Evolutionary conservation across 2,329 filamentous ascomycete genomes (phyloP).

Genomic region (Cadophora luteo-olivacea): DNA sequence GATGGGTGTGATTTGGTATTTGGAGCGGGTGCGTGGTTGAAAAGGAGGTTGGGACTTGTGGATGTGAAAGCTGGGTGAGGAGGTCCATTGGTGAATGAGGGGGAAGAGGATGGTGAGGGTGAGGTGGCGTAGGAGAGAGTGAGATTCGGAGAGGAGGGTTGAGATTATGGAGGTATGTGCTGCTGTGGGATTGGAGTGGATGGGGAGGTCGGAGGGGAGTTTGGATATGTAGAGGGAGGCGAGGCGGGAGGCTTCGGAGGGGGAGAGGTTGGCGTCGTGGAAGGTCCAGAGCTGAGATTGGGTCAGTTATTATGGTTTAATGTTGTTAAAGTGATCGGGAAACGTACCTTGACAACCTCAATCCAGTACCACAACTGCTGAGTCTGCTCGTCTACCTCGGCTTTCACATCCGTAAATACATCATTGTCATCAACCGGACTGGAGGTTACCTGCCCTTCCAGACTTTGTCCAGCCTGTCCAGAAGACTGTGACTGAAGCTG

Average conservation of each 20-base stretch:
- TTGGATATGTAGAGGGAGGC: conserved; percentile 5
- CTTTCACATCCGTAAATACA: neutral
- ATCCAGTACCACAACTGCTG: conserved; percentile 9
- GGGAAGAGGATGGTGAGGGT: conserved; percentile 2
- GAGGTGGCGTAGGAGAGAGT: neutral
- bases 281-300: neutral
- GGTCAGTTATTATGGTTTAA: neutral
- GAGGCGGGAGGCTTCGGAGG: neutral
- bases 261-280: neutral
- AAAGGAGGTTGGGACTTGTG: neutral
- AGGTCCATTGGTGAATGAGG: neutral
- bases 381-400: neutral
- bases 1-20: too few species aligned
- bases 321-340: too few species aligned
- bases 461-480: neutral
- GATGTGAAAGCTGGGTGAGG: neutral
- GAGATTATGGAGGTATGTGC: neutral
- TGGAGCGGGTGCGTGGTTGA: neutral
- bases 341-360: conserved; percentile 5
- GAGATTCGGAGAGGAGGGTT: conserved; percentile 10
- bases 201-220: neutral
- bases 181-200: neutral
- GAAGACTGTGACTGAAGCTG: neutral
- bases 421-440: neutral
- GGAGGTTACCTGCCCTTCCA: too few species aligned